A percentile compares a stretch with the other conserved stretches of the same genome.
phyloP scores from a whole-genome alignment of 768 basidiomycete genomes.

The Porphyrellus cyaneotinctus region DNA sequence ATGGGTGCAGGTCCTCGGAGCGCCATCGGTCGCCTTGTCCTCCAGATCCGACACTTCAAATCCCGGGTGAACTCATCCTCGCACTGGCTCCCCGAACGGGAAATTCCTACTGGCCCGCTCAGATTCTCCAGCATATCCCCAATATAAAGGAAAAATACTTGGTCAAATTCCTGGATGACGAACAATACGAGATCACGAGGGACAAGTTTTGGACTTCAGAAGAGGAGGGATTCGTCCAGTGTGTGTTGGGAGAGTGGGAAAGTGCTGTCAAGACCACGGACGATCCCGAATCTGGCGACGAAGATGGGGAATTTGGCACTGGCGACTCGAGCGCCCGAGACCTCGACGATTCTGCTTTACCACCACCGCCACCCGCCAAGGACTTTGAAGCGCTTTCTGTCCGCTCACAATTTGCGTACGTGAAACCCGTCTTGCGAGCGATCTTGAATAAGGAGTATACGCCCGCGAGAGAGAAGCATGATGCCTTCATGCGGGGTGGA shows the following conservation, averaged over 20 bases:
- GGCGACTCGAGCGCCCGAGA: slow-evolving; percentile 34
- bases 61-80: slow-evolving; percentile 68
- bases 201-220: slow-evolving; percentile 54
- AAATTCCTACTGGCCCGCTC: slow-evolving; percentile 62
- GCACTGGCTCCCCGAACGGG: slow-evolving; percentile 37
- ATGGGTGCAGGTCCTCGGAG: background rate
- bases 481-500: slow-evolving; percentile 57
- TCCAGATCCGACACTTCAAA: slow-evolving; percentile 46
- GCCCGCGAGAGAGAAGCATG: slow-evolving; percentile 50
- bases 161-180: slow-evolving; percentile 57
- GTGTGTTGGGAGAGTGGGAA: slow-evolving; percentile 57
- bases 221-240: slow-evolving; percentile 59
- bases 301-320: slow-evolving; percentile 19
- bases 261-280: slow-evolving; percentile 36
- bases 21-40: slow-evolving; percentile 38
- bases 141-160: slow-evolving; percentile 45
- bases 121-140: slow-evolving; percentile 47
- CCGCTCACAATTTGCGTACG: slow-evolving; percentile 58
- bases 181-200: slow-evolving; percentile 39
- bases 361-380: slow-evolving; percentile 40
- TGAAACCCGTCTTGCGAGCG: slow-evolving; percentile 58
- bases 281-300: slow-evolving; percentile 29
- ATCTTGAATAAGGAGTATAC: slow-evolving; percentile 53
- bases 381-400: slow-evolving; percentile 50
- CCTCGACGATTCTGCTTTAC: slow-evolving; percentile 20